Base-by-base conservation (phyloP, 768 basidiomycete species). In the Glaciozyma martinii region DNA sequence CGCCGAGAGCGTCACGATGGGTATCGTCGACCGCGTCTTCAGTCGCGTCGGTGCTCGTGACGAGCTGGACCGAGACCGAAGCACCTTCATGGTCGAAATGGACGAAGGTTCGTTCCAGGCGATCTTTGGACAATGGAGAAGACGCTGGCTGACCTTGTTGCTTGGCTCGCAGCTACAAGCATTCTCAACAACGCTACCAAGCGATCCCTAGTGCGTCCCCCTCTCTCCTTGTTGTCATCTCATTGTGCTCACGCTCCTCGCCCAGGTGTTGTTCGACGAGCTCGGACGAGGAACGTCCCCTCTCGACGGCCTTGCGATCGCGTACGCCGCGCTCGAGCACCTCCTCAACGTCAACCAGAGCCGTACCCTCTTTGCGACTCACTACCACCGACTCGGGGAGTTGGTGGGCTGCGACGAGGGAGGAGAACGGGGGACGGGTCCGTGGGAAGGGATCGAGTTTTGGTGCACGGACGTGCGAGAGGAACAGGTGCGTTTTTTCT, bases 41-140 rank as follows among this genome's bases (percentile, higher is more conserved):
- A 90, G 90, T n/a, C 82, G 94, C 56, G 83, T 99, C 18, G 95
- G 94, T 0, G 94, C 95, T 3, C 87, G 89, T 74, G 94, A 99
- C 71, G 93, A 99, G 73, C 77, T 99, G 33, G 95, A 90, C 76
- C 83, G 88, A 60, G 92, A 95, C 74, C 79, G 90, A 64, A 93
- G 90, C 72, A 98, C 94, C 0, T 99, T 97, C 76, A 95, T 97
- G 90, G 87, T 93, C n/a, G 90, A 93, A 77, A 92, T 92, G 89
- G 80, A 89, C 40, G 94, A 97, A 78, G 37, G 37, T 40, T 40
- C 15, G 5, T 40, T 13, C 15, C 37, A 13, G 12, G 10, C 33
- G 33, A 33, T 5, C 10, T 13, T 40, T 2, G 37, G 12, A 8
- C 5, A 40, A 13, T 3, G 12, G 37, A 40, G 37, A 40, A 40